Conservation (phyloP, 2,329 filamentous ascomycete genomes). For the Nothophoma quercina region DNA sequence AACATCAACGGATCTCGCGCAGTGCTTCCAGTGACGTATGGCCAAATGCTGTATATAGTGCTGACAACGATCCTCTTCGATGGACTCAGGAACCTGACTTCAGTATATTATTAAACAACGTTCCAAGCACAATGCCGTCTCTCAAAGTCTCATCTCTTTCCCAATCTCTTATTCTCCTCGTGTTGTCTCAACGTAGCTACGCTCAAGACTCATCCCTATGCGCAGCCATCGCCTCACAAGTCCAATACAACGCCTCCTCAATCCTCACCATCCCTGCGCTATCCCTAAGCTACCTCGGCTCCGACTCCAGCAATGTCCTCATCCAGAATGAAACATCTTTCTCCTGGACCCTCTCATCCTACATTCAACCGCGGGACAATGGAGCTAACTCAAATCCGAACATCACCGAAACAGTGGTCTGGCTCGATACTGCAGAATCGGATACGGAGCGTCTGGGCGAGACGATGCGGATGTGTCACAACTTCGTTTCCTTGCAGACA, state of each 20-base stretch:
- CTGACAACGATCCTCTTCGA: neutral
- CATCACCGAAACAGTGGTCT: neutral
- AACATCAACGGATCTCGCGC: neutral
- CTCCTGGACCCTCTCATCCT: neutral
- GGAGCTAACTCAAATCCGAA: neutral
- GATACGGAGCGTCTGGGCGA: neutral
- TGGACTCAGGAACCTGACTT: neutral
- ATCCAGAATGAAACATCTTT: neutral
- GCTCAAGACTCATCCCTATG: neutral
- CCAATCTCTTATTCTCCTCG: neutral
- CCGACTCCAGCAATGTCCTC: neutral
- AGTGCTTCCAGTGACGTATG: neutral
- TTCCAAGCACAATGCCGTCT: neutral
- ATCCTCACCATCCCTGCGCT: neutral
- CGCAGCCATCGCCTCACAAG: neutral
- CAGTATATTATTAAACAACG: neutral
- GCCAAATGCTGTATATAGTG: neutral
- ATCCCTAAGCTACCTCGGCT: neutral
- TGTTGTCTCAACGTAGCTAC: no score
- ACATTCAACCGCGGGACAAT: neutral
- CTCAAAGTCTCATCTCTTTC: neutral
- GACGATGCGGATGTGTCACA: constrained; percentile 4
- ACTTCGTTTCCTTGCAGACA: neutral
- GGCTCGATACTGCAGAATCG: neutral
- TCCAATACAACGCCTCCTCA: neutral